phyloP scores from a whole-genome alignment of 768 basidiomycete genomes.

The Tulasnella sp. region DNA sequence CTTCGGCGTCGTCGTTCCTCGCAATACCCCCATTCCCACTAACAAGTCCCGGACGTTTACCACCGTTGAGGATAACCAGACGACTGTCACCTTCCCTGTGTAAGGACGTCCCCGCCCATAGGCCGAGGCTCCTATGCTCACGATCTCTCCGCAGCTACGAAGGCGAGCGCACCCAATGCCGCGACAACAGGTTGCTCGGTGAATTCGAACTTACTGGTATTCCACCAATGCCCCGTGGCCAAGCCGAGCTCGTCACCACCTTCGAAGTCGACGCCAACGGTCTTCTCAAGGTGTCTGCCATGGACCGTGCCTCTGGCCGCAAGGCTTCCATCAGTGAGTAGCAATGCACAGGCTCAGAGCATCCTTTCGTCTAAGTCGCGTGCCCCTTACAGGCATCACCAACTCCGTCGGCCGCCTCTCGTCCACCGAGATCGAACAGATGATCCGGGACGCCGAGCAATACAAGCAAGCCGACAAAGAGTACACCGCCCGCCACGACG shows the following conservation, averaged over 20 bases:
- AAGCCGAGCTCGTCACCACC: slow-evolving; percentile 97
- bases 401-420: slow-evolving; percentile 99
- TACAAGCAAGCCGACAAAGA: slow-evolving; percentile 96
- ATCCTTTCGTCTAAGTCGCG: slow-evolving; percentile 3
- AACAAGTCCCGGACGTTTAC: slow-evolving; percentile 99
- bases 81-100: slow-evolving; percentile 99
- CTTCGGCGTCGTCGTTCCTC: slow-evolving; percentile 98
- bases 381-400: slow-evolving; percentile 57
- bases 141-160: slow-evolving; percentile 53
- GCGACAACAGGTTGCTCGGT: slow-evolving; percentile 96
- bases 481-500: slow-evolving; percentile 95
- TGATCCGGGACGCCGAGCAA: slow-evolving; percentile 99
- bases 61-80: slow-evolving; percentile 99
- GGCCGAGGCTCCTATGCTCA: slow-evolving; percentile 15
- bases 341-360: slow-evolving; percentile 16
- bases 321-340: slow-evolving; percentile 90
- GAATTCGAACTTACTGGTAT: slow-evolving; percentile 99
- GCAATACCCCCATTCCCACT: slow-evolving; percentile 98
- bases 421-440: slow-evolving; percentile 95
- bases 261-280: slow-evolving; percentile 99
- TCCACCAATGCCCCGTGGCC: slow-evolving; percentile 97
- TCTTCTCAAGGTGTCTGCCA: slow-evolving; percentile 95
- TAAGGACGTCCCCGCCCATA: slow-evolving; percentile 29
- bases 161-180: slow-evolving; percentile 99
- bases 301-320: slow-evolving; percentile 97